Conservation (phyloP, 2,329 filamentous ascomycete species). For the Acrocalymma vagum region DNA sequence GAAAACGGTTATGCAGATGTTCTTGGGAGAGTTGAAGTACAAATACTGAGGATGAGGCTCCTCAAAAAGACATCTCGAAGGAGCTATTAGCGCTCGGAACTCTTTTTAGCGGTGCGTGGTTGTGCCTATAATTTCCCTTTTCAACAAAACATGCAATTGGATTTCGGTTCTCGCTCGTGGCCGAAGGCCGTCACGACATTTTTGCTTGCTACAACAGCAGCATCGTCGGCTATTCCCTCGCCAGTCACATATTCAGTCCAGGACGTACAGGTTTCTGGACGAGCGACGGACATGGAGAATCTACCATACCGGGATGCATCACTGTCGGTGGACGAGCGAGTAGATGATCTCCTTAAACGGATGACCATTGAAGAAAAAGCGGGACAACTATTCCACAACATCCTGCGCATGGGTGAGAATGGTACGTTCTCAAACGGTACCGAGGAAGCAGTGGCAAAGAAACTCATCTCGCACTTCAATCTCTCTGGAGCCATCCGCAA, state of each 20-base stretch:
- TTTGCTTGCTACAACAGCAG: constrained; percentile 21
- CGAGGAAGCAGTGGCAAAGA: constrained; percentile 42
- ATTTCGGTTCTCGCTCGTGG: constrained; percentile 17
- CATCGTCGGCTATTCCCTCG: constrained; percentile 17
- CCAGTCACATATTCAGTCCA: constrained; percentile 7
- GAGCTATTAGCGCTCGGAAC: too few relatives aligned
- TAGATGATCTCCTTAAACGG: constrained; percentile 54
- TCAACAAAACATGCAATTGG: constrained; percentile 16
- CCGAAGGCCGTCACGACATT: constrained; percentile 20
- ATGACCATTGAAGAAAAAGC: constrained; percentile 61
- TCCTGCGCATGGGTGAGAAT: constrained; percentile 41
- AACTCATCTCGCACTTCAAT: constrained; percentile 58
- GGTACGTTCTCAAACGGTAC: constrained; percentile 44
- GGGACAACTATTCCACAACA: constrained; percentile 57
- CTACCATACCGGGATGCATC: constrained; percentile 48
- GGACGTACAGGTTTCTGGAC: constrained; percentile 7
- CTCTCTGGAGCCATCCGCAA: constrained; percentile 55
- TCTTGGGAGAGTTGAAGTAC: not conserved
- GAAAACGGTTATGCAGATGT: constrained; percentile 5
- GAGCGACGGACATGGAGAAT: constrained; percentile 10
- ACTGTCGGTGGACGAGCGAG: constrained; percentile 54
- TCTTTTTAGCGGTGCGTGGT: constrained; percentile 1
- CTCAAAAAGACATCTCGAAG: too few relatives aligned
- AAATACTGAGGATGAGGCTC: constrained; percentile 4
- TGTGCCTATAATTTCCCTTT: constrained; percentile 6